Percentiles rank a stretch among this genome's conserved stretches.
Evolutionary conservation across 768 basidiomycete genomes (phyloP).

Genomic region (Suillus sp.): DNA sequence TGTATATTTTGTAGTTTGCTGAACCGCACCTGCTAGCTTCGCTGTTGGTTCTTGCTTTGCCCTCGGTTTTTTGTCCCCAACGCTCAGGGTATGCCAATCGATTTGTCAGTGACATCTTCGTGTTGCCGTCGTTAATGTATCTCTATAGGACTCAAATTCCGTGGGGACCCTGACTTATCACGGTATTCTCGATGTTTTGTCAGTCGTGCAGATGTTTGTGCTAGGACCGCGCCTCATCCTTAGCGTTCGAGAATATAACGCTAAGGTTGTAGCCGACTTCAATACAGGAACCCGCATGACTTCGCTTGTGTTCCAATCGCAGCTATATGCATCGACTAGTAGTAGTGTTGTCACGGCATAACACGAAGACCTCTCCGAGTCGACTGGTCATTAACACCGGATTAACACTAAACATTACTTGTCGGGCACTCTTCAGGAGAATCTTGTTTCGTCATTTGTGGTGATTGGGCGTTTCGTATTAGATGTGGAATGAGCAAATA

Average conservation of each 20-base stretch:
- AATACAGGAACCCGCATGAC: not conserved
- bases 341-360: not conserved
- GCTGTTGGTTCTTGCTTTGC: not conserved
- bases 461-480: not conserved
- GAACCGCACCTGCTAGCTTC: not conserved
- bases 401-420: not conserved
- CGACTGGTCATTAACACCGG: too few relatives aligned
- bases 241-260: not conserved
- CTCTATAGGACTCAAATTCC: not conserved
- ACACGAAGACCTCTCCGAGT: not conserved
- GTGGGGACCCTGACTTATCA: not conserved
- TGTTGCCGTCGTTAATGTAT: not conserved
- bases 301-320: not conserved
- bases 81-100: not conserved
- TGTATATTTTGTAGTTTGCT: not conserved
- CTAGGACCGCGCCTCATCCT: slow-evolving; percentile 8
- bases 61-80: not conserved
- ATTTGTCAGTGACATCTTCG: not conserved
- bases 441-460: not conserved
- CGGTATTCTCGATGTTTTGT: not conserved
- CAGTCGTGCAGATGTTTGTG: not conserved
- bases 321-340: not conserved
- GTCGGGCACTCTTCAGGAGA: not conserved
- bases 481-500: not conserved
- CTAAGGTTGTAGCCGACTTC: not conserved